phyloP scores from a whole-genome alignment of 768 basidiomycete species.

The Phanerochaete carnosa region DNA sequence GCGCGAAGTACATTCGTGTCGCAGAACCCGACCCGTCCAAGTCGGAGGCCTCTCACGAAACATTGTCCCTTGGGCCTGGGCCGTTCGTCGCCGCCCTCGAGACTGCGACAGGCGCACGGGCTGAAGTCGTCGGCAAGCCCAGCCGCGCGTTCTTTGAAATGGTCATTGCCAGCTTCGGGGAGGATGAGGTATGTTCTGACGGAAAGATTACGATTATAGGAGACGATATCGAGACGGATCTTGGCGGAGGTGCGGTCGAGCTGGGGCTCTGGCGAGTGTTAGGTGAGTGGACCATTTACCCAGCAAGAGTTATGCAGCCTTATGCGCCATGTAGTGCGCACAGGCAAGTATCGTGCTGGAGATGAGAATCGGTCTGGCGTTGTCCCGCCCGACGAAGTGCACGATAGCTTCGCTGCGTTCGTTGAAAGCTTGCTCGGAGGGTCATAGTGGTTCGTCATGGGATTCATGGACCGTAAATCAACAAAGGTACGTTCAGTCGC shows the following conservation, averaged over 20 bases:
- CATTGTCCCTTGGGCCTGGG: conserved; percentile 64
- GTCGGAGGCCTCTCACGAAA: conserved; percentile 25
- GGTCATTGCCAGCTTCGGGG: conserved; percentile 44
- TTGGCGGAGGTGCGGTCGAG: conserved; percentile 58
- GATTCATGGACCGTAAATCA: too few species aligned
- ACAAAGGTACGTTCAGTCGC: too few species aligned
- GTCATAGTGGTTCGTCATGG: too few species aligned
- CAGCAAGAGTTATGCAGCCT: neutral
- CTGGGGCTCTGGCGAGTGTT: conserved; percentile 61
- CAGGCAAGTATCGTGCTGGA: conserved; percentile 66
- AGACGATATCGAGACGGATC: conserved; percentile 63
- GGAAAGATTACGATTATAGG: conserved; percentile 53
- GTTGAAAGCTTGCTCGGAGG: conserved; percentile 41
- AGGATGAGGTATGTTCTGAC: conserved; percentile 15
- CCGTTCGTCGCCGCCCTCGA: conserved; percentile 68
- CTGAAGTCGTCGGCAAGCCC: conserved; percentile 65
- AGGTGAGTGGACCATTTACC: conserved; percentile 36
- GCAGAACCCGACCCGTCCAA: conserved; percentile 17
- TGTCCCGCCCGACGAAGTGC: conserved; percentile 49
- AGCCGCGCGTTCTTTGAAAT: conserved; percentile 54
- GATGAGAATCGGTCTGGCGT: conserved; percentile 44
- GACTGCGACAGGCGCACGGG: conserved; percentile 42
- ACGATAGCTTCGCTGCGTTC: conserved; percentile 50
- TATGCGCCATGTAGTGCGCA: conserved; percentile 42
- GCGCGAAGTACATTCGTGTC: conserved; percentile 46